phyloP scores from a whole-genome alignment of 2,329 filamentous ascomycete genomes.

The Colletotrichum graminicola region DNA sequence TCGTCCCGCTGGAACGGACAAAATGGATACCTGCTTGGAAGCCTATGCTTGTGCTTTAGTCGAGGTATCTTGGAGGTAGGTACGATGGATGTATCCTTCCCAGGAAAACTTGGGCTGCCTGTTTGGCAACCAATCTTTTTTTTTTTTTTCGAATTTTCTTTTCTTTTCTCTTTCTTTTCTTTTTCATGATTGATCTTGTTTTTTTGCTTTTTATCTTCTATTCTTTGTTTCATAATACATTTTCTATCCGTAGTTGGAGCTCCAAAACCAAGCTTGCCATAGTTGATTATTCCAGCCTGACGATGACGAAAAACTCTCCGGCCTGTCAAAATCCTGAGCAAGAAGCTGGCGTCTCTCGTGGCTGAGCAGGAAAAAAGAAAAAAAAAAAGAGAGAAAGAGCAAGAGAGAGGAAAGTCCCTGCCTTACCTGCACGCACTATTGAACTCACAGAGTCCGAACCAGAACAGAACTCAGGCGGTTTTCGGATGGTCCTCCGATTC shows the following conservation, averaged over 20 bases:
- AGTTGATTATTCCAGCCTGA: not conserved
- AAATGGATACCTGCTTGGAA: conserved; percentile 20
- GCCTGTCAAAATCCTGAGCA: not conserved
- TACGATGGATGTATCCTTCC: not conserved
- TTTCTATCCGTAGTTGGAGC: not conserved
- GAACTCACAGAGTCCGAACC: not conserved
- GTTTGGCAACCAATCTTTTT: not conserved
- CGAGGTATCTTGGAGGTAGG: not conserved
- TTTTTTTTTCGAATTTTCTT: not conserved
- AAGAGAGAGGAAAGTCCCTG: not conserved
- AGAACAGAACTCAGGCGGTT: conserved; percentile 8
- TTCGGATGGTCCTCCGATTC: conserved; percentile 9
- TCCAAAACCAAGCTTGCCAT: not conserved
- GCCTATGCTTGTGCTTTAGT: not conserved
- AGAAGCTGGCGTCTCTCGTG: conserved; percentile 3
- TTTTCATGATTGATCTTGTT: no score
- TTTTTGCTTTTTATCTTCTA: no score
- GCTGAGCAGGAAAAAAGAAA: not conserved
- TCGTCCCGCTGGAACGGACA: conserved; percentile 8
- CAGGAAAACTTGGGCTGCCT: not conserved
- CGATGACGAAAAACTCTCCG: not conserved
- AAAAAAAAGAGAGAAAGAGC: no score
- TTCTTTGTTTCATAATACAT: no score
- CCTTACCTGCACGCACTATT: not conserved
- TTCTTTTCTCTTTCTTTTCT: no score